These are phyloP conservation scores for Tulasnella sp. DNA, from an alignment of 768 basidiomycete species.

Conservation along the genomic window DNA sequence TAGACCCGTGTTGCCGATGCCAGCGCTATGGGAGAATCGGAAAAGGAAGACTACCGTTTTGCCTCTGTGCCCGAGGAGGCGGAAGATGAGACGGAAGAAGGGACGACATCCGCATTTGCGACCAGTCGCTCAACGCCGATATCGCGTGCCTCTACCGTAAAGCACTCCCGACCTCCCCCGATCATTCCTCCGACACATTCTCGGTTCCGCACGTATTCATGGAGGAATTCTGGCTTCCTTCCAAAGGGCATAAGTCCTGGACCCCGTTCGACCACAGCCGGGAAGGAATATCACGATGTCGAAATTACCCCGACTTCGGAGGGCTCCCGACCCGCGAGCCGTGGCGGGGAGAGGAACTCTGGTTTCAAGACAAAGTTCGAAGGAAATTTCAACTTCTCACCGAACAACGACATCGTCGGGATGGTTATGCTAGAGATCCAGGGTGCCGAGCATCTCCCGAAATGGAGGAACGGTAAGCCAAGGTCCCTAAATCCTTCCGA, in stretches of 20 bases:
- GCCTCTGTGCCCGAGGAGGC: conserved; percentile 57
- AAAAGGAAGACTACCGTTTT: conserved; percentile 74
- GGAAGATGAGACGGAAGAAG: conserved; percentile 46
- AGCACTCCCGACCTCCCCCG: conserved; percentile 24
- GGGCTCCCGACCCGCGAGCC: conserved; percentile 27
- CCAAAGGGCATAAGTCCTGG: conserved; percentile 47
- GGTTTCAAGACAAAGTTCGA: conserved; percentile 39
- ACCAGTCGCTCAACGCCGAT: neutral
- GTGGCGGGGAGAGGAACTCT: conserved; percentile 38
- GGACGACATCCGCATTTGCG: conserved; percentile 25
- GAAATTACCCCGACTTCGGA: neutral
- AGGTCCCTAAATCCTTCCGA: conserved; percentile 36
- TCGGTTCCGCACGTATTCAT: conserved; percentile 28
- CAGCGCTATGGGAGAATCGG: conserved; percentile 49
- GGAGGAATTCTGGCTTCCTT: conserved; percentile 37
- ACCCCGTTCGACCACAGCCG: conserved; percentile 43
- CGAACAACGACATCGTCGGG: conserved; percentile 82
- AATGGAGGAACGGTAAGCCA: conserved; percentile 79
- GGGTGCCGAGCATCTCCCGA: conserved; percentile 80
- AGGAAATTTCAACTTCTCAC: conserved; percentile 61
- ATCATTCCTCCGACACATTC: conserved; percentile 10
- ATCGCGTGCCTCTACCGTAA: conserved; percentile 31
- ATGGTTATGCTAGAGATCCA: conserved; percentile 95
- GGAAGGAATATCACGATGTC: conserved; percentile 29
- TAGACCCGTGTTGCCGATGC: conserved; percentile 66